Evolutionary conservation across 208 protist species (phyloP), one percentile per base, ranked within the genome.

Genomic region (Entamoeba nuttalli): DNA sequence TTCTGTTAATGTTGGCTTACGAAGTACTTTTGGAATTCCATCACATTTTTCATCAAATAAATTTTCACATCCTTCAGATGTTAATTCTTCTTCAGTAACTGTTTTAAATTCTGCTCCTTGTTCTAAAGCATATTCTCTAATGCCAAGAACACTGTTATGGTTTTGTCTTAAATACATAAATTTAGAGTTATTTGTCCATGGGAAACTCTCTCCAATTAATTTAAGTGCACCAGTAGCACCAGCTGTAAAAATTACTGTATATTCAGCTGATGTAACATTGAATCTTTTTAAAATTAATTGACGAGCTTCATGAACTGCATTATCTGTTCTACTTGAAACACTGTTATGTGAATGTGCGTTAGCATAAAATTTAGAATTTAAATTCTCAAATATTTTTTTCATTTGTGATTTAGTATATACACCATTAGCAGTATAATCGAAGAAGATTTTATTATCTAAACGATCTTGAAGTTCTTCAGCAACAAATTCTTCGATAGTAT

Each of bases 131-230:
- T 97, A 96, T 57, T 97, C 96, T 71, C 98, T 95, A 4, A 98
- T 98, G 19, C 98, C 98, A 35, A 98, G 44, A 7, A 98, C 96
- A 9, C 97, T 98, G 35, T 98, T 98, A 94, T 98, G 98, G 35
- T 95, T 97, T 25, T 97, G 71, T 2, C 94, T 55, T 9, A 94
- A 51, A 94, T 97, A 97, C n/a, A 96, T 52, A 52, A 97, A 98
- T 35, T 52, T 93, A 21, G 95, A 96, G 0, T 44, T 4, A 35
- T 94, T 55, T 14, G 95, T 44, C 97, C 97, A 98, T 30, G 96
- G 96, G 52, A 98, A 98, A 35, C 95, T 97, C n/a, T 98, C 97
- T 1, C 51, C 97, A 15, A 98, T 93, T 5, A 97, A 73, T 41
- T 98, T 97, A 5, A 98, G 69, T 62, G 93, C 93, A 52, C 94